phyloP scores from a whole-genome alignment of 805 yeast species.

The Hanseniaspora clermontiae region DNA sequence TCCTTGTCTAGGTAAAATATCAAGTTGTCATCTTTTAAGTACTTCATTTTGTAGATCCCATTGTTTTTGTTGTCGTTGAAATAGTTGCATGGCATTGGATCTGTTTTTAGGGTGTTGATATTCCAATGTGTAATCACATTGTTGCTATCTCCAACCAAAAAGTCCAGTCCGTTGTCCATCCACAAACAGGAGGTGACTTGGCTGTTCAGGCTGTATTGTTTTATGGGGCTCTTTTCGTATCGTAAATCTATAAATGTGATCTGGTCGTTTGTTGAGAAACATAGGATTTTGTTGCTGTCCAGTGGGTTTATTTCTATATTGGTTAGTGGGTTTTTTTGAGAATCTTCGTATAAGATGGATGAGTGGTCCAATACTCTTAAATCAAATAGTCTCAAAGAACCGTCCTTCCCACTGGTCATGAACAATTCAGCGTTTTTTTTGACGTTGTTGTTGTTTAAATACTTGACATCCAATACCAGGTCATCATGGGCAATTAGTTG shows the following conservation, averaged over 20 bases:
- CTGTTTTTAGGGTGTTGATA: not conserved
- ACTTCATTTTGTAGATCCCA: constrained; percentile 10
- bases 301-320: constrained; percentile 65
- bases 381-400: constrained; percentile 85
- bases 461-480: constrained; percentile 87
- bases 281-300: constrained; percentile 50
- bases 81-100: not conserved
- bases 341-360: constrained; percentile 81
- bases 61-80: not conserved
- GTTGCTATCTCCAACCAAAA: constrained; percentile 1
- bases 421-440: constrained; percentile 37
- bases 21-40: not conserved
- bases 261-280: not conserved
- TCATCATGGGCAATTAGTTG: constrained; percentile 93
- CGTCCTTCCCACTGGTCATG: constrained; percentile 91
- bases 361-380: constrained; percentile 80
- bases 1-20: not conserved
- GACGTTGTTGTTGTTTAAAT: constrained; percentile 57
- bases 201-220: not conserved
- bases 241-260: constrained; percentile 6
- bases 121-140: constrained; percentile 8
- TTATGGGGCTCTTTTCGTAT: constrained; percentile 9
- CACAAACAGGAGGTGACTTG: constrained; percentile 4
- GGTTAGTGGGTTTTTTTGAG: constrained; percentile 42
- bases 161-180: constrained; percentile 10